phyloP scores from a whole-genome alignment of 768 basidiomycete genomes.

The Tubosaeta sp. region DNA sequence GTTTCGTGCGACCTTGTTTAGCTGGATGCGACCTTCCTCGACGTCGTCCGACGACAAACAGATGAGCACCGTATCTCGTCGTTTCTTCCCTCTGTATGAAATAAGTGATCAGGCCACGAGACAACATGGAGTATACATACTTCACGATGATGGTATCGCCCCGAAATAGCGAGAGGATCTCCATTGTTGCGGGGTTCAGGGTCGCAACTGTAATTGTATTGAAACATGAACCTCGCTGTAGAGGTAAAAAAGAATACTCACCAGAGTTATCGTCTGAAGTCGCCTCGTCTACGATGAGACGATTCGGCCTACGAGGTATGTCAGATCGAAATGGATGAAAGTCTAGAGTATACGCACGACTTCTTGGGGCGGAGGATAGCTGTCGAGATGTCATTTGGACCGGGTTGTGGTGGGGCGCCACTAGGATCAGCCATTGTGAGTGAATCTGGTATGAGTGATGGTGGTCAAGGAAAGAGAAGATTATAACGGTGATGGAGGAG shows the following conservation, averaged over 20 bases:
- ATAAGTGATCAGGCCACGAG: slow-evolving; percentile 5
- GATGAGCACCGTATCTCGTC: slow-evolving; percentile 96
- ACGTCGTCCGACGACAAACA: slow-evolving; percentile 94
- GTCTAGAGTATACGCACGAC: slow-evolving; percentile 61
- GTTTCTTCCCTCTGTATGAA: slow-evolving; percentile 82
- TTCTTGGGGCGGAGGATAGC: slow-evolving; percentile 97
- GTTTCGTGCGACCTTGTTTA: slow-evolving; percentile 99
- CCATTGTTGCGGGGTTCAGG: slow-evolving; percentile 96
- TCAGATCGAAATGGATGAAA: slow-evolving; percentile 12
- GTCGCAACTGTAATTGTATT: slow-evolving; percentile 65
- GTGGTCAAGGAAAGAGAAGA: not conserved
- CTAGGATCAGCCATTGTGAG: slow-evolving; percentile 71
- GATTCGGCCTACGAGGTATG: slow-evolving; percentile 73
- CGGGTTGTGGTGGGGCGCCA: slow-evolving; percentile 79
- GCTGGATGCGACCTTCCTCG: slow-evolving; percentile 95
- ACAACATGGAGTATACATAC: slow-evolving; percentile 39
- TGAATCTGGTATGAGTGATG: not conserved
- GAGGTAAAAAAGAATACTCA: slow-evolving; percentile 30
- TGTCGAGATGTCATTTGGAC: slow-evolving; percentile 85
- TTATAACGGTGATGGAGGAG: slow-evolving; percentile 2
- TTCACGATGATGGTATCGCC: slow-evolving; percentile 95
- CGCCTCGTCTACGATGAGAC: slow-evolving; percentile 95
- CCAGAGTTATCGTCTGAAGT: slow-evolving; percentile 95
- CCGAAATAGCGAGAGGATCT: slow-evolving; percentile 86
- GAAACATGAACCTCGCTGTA: too few relatives aligned